Conservation (phyloP, 371 early-diverging fungal species). For the Dipsacomyces acuminosporus region DNA sequence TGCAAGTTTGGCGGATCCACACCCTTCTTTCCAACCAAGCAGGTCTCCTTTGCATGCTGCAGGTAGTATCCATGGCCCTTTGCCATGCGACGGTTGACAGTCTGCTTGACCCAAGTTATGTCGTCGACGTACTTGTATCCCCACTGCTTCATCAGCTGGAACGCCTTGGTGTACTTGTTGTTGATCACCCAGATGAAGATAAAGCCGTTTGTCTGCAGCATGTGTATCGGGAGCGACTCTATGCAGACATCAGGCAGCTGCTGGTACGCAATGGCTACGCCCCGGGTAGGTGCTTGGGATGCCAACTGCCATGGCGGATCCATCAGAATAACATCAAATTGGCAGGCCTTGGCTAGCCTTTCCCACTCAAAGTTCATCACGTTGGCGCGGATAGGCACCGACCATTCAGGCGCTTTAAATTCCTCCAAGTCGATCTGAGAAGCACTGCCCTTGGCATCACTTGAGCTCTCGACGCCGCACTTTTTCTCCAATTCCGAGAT, state of each 20-base stretch:
- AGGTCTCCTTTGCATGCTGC: slow-evolving; percentile 95
- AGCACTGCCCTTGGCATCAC: slow-evolving; percentile 5
- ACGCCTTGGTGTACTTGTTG: slow-evolving; percentile 89
- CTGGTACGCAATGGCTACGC: slow-evolving; percentile 91
- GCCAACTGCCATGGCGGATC: slow-evolving; percentile 97
- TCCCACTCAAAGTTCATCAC: slow-evolving; percentile 93
- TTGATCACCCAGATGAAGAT: slow-evolving; percentile 96
- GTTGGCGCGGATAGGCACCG: slow-evolving; percentile 89
- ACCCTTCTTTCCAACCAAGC: slow-evolving; percentile 74
- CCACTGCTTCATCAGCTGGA: slow-evolving; percentile 90
- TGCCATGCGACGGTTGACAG: slow-evolving; percentile 90
- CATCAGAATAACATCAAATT: slow-evolving; percentile 89
- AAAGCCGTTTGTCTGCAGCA: slow-evolving; percentile 79
- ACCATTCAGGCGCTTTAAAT: slow-evolving; percentile 90
- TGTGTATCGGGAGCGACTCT: slow-evolving; percentile 81
- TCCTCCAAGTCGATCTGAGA: slow-evolving; percentile 64
- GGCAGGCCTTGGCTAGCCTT: slow-evolving; percentile 69
- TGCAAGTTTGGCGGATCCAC: slow-evolving; percentile 71
- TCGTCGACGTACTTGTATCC: slow-evolving; percentile 91
- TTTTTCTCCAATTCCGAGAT: slow-evolving; percentile 56
- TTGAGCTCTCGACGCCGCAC: slow-evolving; percentile 34
- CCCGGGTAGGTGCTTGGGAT: slow-evolving; percentile 90
- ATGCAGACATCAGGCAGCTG: slow-evolving; percentile 89
- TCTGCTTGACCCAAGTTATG: slow-evolving; percentile 94
- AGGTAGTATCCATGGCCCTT: slow-evolving; percentile 94